Percentiles rank a stretch among this genome's conserved stretches.
Conservation (phyloP, 148 eudicot genomes). For the Rhododendron henanense region DNA sequence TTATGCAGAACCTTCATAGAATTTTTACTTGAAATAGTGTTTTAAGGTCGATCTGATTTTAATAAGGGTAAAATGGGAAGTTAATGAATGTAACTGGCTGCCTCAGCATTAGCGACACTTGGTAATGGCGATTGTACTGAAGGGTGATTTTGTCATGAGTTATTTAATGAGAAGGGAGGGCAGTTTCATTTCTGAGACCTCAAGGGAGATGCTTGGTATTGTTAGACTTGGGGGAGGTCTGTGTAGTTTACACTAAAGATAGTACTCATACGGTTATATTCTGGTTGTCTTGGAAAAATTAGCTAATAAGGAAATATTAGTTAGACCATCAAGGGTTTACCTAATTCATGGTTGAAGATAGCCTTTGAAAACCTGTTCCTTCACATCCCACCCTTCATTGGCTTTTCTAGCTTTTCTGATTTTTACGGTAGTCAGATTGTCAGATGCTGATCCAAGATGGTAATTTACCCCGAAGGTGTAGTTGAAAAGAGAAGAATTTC, state of each 20-base stretch:
- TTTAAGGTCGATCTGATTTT: not conserved
- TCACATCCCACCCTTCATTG: too few relatives aligned
- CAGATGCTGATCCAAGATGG: constrained; percentile 1
- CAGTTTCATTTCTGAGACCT: too few relatives aligned
- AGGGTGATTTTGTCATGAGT: too few relatives aligned
- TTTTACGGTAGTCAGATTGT: not conserved
- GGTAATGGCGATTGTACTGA: too few relatives aligned
- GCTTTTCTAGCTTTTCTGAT: not conserved
- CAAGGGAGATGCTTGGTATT: not conserved
- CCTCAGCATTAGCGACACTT: too few relatives aligned
- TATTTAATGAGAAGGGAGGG: too few relatives aligned
- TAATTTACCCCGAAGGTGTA: not conserved
- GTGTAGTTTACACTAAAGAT: not conserved
- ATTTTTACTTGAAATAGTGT: too few relatives aligned
- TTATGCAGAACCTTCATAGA: not conserved
- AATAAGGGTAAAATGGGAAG: not conserved
- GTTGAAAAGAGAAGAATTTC: not conserved
- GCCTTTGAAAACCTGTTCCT: not conserved
- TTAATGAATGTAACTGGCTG: too few relatives aligned
- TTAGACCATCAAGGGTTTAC: too few relatives aligned
- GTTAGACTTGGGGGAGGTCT: not conserved
- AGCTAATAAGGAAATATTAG: too few relatives aligned
- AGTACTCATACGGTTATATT: too few relatives aligned
- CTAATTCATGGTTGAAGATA: not conserved
- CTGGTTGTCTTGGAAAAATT: too few relatives aligned